Base-by-base conservation (phyloP, 140 eudicot genomes). In the Flaveria floridana region DNA sequence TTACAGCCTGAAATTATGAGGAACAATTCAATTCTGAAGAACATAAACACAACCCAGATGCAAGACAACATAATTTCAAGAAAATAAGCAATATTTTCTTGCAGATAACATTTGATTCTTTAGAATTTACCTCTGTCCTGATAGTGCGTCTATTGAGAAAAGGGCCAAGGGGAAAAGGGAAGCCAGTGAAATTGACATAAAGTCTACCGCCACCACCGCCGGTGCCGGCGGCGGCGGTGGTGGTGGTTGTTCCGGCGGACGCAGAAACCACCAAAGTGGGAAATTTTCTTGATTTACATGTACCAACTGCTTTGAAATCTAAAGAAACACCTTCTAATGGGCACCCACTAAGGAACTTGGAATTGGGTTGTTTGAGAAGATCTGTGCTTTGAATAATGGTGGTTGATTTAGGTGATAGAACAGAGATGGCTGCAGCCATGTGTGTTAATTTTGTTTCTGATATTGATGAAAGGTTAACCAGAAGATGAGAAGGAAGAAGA, bases 141-240 rank as follows among this genome's bases (percentile, higher is more conserved):
- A 81, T 74, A 53, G 99, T 94, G 58, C 84, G 88, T 77, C 99
- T 82, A 39, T 90, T 94, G 63, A 94, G 96, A 74, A 94, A 94
- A 74, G 99, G 99, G 50, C 97, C 99, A 77, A 90, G 90, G 67
- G 99, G 99, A 76, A 94, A 94, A 6, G 99, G 99, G 73, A 94
- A 94, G 28, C 99, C 99, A 20, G 99, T 94, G 78, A 93, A 74
- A 66, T 93, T 93, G 71, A 93, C 50, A 80, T 93, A 93, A 84
- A 85, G 81, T 72, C 90, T 86, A 62, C 93, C 88, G 20, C 88
- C 79, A 8, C 70, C 88, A n/a, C 88, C 79, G 7, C 70, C 76
- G 10, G 59, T 69, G 18, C 47, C 77, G 55, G 72, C 13, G 23
- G 75, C 21, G 14, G 73, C 59, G 34, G 70, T 19, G 41, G 81